Percentiles rank a stretch among this genome's conserved stretches.
Evolutionary conservation across 163 green algal species (phyloP).

Genomic region (Chloromonas sp.): DNA sequence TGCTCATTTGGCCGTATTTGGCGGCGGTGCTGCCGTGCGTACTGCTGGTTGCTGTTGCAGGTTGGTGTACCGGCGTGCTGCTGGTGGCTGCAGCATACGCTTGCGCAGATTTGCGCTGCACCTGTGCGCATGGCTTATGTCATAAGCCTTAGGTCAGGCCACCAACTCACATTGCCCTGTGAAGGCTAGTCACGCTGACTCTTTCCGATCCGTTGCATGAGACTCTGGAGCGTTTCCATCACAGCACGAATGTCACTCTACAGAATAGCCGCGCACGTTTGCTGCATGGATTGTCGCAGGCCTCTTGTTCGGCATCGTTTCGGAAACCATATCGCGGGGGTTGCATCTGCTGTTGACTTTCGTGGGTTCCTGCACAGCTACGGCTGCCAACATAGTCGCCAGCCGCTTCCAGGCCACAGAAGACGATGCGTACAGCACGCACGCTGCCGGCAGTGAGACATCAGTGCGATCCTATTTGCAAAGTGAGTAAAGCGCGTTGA

Average conservation of each 20-base stretch:
- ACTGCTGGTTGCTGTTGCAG: neutral
- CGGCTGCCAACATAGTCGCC: neutral
- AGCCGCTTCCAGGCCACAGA: too few relatives aligned
- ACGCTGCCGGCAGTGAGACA: too few relatives aligned
- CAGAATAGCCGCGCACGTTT: neutral
- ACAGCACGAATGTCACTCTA: neutral
- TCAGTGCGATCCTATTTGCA: too few relatives aligned
- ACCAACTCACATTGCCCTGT: too few relatives aligned
- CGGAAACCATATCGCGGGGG: too few relatives aligned
- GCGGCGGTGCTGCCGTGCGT: neutral
- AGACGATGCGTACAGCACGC: neutral
- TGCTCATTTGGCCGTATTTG: neutral
- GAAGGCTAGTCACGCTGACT: too few relatives aligned
- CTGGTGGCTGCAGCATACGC: neutral
- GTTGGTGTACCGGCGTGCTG: neutral
- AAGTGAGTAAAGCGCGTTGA: too few relatives aligned
- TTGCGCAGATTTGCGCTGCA: neutral
- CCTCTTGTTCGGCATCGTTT: neutral
- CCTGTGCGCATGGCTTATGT: neutral
- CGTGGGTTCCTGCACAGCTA: neutral
- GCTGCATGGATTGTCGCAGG: neutral
- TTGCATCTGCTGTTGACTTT: neutral
- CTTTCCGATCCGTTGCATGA: too few relatives aligned
- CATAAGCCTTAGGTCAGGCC: too few relatives aligned
- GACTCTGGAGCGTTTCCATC: too few relatives aligned